These are phyloP conservation scores for Podospora fimiseda DNA, from an alignment of 495 filamentous ascomycete species.

Conservation along the genomic window DNA sequence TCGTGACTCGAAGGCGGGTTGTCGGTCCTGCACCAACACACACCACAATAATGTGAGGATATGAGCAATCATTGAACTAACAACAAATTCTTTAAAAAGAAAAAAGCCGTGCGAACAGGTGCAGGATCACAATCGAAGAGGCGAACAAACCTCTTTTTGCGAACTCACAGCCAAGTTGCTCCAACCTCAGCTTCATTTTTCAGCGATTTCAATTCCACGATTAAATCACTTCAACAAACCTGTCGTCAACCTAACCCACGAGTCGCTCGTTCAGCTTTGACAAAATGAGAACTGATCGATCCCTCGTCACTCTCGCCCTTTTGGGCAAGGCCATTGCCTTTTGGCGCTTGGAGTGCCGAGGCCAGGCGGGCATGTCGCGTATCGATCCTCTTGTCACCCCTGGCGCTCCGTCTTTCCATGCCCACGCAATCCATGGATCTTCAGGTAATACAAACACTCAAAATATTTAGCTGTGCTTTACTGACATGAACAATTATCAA, in stretches of 20 bases:
- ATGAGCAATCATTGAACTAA: neutral
- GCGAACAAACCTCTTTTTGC: no score
- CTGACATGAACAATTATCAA: conserved; percentile 16
- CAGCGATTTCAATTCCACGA: no score
- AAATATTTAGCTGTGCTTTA: neutral
- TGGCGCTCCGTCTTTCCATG: conserved; percentile 54
- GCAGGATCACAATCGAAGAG: neutral
- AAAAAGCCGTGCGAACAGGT: neutral
- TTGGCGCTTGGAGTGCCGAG: conserved; percentile 82
- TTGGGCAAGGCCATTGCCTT: conserved; percentile 53
- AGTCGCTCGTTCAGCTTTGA: conserved; percentile 13
- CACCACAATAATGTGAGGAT: neutral
- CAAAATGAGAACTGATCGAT: conserved; percentile 26
- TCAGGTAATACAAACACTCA: conserved; percentile 33
- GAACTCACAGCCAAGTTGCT: no score
- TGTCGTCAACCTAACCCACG: neutral
- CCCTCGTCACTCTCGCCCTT: conserved; percentile 22
- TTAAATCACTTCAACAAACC: neutral
- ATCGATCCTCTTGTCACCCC: conserved; percentile 66
- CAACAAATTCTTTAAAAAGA: neutral
- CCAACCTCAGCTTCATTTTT: no score
- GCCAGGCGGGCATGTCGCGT: conserved; percentile 56
- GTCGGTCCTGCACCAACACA: neutral
- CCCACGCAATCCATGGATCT: conserved; percentile 70
- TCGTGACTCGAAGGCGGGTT: no score